Conservation (phyloP, 2,329 filamentous ascomycete genomes). For the Talaromyces funiculosus region DNA sequence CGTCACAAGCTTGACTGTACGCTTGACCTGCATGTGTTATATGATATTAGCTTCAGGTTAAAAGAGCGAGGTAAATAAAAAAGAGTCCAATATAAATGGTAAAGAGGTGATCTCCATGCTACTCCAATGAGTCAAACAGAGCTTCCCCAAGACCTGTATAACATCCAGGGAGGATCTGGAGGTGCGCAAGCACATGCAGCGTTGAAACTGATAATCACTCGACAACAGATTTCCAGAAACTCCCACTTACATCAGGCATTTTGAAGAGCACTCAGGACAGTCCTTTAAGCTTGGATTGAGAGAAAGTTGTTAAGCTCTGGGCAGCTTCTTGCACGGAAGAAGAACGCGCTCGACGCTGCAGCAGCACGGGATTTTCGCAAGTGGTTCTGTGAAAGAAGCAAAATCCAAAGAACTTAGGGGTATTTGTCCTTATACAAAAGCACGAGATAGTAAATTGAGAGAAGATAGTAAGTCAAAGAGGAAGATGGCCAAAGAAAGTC, state of each 20-base stretch:
- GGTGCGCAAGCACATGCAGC: neutral
- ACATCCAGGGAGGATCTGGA: neutral
- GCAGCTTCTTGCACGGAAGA: neutral
- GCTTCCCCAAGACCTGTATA: neutral
- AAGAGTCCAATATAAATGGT: neutral
- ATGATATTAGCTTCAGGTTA: neutral
- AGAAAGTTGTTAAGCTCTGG: neutral
- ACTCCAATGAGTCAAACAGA: neutral
- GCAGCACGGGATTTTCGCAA: neutral
- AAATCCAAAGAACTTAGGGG: neutral
- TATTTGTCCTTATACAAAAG: neutral
- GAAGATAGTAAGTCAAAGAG: neutral
- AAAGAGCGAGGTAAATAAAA: neutral
- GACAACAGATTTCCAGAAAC: neutral
- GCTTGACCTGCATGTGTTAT: constrained; percentile 57
- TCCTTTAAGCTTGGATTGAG: neutral
- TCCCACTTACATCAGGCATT: constrained; percentile 42
- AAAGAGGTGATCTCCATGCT: neutral
- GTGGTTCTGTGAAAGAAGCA: neutral
- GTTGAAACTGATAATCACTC: neutral
- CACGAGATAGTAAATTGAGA: neutral
- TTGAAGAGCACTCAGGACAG: constrained; percentile 18
- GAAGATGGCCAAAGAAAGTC: neutral
- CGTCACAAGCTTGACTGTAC: constrained; percentile 87
- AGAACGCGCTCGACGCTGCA: neutral